Evolutionary conservation across 202 grass and related monocot genomes (phyloP).

Genomic region (Schoenoplectus triqueter): DNA sequence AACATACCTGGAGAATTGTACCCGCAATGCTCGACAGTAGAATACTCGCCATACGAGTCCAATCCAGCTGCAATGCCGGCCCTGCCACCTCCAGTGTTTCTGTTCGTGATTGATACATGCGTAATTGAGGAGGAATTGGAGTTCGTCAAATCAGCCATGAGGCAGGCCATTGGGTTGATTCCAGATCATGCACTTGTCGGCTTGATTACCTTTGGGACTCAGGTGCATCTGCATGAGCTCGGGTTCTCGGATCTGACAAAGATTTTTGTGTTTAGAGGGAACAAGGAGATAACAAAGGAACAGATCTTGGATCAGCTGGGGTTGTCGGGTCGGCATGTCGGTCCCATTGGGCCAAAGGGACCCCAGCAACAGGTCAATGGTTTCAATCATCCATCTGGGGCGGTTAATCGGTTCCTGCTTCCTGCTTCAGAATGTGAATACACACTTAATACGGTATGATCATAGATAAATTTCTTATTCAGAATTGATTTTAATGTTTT

Average conservation of each 20-base stretch:
- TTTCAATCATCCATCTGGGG: slow-evolving; percentile 51
- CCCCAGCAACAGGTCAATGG: slow-evolving; percentile 69
- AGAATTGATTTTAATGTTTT: neutral
- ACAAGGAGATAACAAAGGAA: slow-evolving; percentile 93
- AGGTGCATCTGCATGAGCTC: slow-evolving; percentile 93
- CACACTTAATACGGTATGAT: slow-evolving; percentile 77
- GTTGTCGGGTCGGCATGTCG: slow-evolving; percentile 47
- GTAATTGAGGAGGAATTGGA: slow-evolving; percentile 97
- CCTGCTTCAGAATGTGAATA: slow-evolving; percentile 87
- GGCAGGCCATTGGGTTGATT: slow-evolving; percentile 73
- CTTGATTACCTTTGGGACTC: slow-evolving; percentile 89
- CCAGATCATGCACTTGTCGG: slow-evolving; percentile 92
- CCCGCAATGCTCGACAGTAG: slow-evolving; percentile 77
- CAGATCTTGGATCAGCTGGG: slow-evolving; percentile 98
- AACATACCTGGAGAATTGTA: slow-evolving; percentile 92
- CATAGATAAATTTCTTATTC: slow-evolving; percentile 17
- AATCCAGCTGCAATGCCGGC: slow-evolving; percentile 41
- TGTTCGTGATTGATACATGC: slow-evolving; percentile 95
- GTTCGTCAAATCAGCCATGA: slow-evolving; percentile 79
- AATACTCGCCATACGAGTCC: slow-evolving; percentile 61
- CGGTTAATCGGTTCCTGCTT: slow-evolving; percentile 84
- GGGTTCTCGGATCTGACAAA: slow-evolving; percentile 94
- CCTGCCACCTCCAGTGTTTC: slow-evolving; percentile 72
- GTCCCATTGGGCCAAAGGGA: slow-evolving; percentile 64
- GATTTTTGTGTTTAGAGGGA: slow-evolving; percentile 94